Evolutionary conservation across 441 rosid species (phyloP).

Genomic region (Croton setiger): DNA sequence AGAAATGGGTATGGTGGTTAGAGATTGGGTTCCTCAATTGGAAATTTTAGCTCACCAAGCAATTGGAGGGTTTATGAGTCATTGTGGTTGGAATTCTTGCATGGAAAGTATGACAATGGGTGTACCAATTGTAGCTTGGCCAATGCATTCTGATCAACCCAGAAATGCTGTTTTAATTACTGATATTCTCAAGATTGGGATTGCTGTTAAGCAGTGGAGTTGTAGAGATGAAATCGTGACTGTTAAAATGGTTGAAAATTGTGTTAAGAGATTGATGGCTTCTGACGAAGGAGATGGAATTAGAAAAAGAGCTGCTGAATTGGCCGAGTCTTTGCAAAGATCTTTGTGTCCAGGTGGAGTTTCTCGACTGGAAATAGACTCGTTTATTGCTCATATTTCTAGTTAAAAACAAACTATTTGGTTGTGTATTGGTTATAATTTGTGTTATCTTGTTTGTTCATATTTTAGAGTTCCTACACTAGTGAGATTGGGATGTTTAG

Average conservation of each 20-base stretch:
- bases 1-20: slow-evolving; percentile 37
- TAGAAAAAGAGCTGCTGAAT: slow-evolving; percentile 39
- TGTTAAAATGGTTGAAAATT: slow-evolving; percentile 22
- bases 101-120: slow-evolving; percentile 62
- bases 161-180: slow-evolving; percentile 42
- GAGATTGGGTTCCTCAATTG: slow-evolving; percentile 60
- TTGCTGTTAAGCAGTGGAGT: slow-evolving; percentile 34
- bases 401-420: too few species aligned
- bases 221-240: slow-evolving; percentile 25
- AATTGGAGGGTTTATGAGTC: slow-evolving; percentile 53
- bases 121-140: slow-evolving; percentile 57
- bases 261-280: slow-evolving; percentile 40
- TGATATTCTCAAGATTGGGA: slow-evolving; percentile 35
- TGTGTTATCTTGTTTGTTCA: not conserved
- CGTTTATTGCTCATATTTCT: slow-evolving; percentile 46
- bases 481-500: too few species aligned
- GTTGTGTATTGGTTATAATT: too few species aligned
- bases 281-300: slow-evolving; percentile 42
- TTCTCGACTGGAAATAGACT: slow-evolving; percentile 42
- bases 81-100: slow-evolving; percentile 71
- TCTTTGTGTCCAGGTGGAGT: slow-evolving; percentile 40
- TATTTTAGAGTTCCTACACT: too few species aligned
- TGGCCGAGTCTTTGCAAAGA: slow-evolving; percentile 24
- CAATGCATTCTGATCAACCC: slow-evolving; percentile 64
- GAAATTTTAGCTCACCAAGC: slow-evolving; percentile 50